Percentiles rank a stretch among this genome's conserved stretches.
phyloP scores from a whole-genome alignment of 371 early-diverging fungal genomes.

The Chytridium lagenaria region DNA sequence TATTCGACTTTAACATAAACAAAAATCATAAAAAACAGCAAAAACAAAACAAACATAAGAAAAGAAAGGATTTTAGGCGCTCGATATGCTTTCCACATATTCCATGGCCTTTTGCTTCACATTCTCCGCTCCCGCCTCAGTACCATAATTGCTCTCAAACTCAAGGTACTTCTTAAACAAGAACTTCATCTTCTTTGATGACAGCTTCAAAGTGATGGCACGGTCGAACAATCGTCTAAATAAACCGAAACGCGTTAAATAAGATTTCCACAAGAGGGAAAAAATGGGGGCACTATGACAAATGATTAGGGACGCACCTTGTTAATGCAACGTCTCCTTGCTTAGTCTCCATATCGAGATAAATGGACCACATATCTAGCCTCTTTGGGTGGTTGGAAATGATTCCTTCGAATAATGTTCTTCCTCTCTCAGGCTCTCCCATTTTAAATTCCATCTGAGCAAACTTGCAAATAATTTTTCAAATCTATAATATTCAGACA shows the following conservation, averaged over 20 bases:
- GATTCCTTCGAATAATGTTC: conserved; percentile 95
- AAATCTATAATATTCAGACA: conserved; percentile 51
- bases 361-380: conserved; percentile 93
- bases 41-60: background rate
- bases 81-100: conserved; percentile 70
- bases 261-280: conserved; percentile 17
- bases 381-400: conserved; percentile 91
- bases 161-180: conserved; percentile 96
- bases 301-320: conserved; percentile 55
- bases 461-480: conserved; percentile 87
- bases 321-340: conserved; percentile 69
- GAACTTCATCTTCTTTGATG: conserved; percentile 97
- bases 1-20: too few relatives aligned
- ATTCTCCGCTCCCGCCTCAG: conserved; percentile 75
- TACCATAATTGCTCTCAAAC: conserved; percentile 88
- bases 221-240: conserved; percentile 91
- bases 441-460: conserved; percentile 94
- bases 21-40: too few relatives aligned
- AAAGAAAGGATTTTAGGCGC: conserved; percentile 12
- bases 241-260: conserved; percentile 6
- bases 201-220: conserved; percentile 81
- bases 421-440: conserved; percentile 92
- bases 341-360: conserved; percentile 92
- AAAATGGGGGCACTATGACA: background rate
- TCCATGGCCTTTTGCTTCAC: conserved; percentile 87